Evolutionary conservation across 345 rosid genomes (phyloP).

Genomic region (Populus euphratica): DNA sequence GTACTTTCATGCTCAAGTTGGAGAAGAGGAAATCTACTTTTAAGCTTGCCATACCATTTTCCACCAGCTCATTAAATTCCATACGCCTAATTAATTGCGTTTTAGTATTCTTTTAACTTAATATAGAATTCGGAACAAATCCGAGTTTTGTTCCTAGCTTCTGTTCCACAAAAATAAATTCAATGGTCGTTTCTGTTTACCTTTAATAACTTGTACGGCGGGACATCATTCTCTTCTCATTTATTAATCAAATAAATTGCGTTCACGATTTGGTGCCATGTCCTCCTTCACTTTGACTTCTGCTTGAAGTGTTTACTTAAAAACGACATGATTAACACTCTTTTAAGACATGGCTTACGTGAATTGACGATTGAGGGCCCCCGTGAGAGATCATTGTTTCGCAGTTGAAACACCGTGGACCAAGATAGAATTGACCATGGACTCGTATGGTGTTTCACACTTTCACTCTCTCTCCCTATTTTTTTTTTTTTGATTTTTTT

Average conservation of each 20-base stretch:
- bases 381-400: background rate
- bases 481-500: too few species aligned
- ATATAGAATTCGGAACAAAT: background rate
- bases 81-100: background rate
- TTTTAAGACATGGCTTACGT: background rate
- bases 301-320: constrained; percentile 19
- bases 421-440: too few species aligned
- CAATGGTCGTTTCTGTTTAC: background rate
- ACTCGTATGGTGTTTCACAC: too few species aligned
- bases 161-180: background rate
- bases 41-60: too few species aligned
- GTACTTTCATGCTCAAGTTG: too few species aligned
- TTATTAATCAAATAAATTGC: constrained; percentile 4
- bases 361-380: background rate
- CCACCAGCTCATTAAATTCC: too few species aligned
- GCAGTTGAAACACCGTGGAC: too few species aligned
- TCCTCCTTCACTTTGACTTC: constrained; percentile 38
- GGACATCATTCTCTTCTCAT: background rate
- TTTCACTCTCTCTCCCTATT: too few species aligned
- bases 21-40: too few species aligned
- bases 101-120: background rate
- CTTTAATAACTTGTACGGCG: background rate
- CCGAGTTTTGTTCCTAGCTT: background rate
- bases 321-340: background rate
- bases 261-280: constrained; percentile 34